Base-by-base conservation (phyloP, 306 rosid genomes). In the Vigna radiata region DNA sequence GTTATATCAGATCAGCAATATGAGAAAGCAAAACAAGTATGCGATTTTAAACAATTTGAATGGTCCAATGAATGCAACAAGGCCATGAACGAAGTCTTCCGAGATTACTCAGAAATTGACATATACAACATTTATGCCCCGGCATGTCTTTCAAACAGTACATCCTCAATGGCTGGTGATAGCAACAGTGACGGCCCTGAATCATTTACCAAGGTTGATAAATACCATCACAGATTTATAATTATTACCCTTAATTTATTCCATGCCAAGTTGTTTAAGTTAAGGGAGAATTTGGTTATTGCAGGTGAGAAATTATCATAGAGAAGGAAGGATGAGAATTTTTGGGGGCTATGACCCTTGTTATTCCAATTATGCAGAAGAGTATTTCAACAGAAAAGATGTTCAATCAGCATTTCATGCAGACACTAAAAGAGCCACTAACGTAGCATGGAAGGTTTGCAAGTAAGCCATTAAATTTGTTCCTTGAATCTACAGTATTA, bases 261-360 rank as follows among this genome's bases (percentile, higher is more conserved):
- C 39, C 41, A 27, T 21, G 23, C 14, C 37, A 69, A 49, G 14
- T 36, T 19, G 25, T 29, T 29, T 6, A 66, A 43, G 43, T 70
- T 63, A 56, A 48, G 18, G 33, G 17, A 29, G 8, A 75, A 17
- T 23, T 41, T 58, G 53, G 1, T 46, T 83, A 15, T 72, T 79
- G 56, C 73, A 83, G 89, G 77, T 31, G 78, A 83, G 19, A 55
- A 82, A 70, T 73, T 17, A 71, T 78, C 47, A 74, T 21, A 73
- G 79, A 56, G 12, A 39, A 3, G 55, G 58, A 82, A 85, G 81
- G 49, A 80, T 67, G 85, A 80, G 91, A 83, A 76, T 82, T 7
- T 85, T 80, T 53, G 87, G 91, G 12, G 91, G 91, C 46, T 85
- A 85, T 68, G 91, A 87, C 6, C 91, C 91, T 13, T 87, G 91